Percentiles rank a stretch among this genome's conserved stretches.
These are phyloP conservation scores for Suillus weaverae DNA, from an alignment of 768 basidiomycete genomes.

Conservation along the genomic window DNA sequence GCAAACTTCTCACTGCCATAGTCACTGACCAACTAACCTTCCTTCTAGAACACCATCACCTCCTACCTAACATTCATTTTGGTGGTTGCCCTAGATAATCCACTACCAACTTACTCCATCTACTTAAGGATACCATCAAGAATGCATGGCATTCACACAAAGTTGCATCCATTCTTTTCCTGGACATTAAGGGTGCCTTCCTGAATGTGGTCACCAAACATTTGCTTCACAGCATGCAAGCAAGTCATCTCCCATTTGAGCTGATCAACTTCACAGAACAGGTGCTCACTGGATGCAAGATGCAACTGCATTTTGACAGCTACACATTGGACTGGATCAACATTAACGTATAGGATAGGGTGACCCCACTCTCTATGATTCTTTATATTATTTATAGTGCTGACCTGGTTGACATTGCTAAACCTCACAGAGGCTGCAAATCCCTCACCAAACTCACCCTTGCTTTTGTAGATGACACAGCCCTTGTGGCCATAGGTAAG, in stretches of 20 bases:
- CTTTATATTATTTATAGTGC: slow-evolving; percentile 36
- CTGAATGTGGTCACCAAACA: neutral
- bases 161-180: no score
- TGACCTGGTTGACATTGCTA: slow-evolving; percentile 14
- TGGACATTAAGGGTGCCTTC: no score
- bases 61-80: neutral
- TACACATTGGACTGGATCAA: slow-evolving; percentile 17
- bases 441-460: slow-evolving; percentile 15
- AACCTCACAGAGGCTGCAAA: neutral
- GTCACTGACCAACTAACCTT: no score
- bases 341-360: slow-evolving; percentile 34
- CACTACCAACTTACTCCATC: neutral
- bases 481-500: slow-evolving; percentile 24
- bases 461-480: slow-evolving; percentile 34
- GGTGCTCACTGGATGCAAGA: neutral
- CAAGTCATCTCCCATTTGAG: accelerated
- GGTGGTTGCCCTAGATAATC: neutral
- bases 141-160: no score
- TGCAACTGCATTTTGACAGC: slow-evolving; percentile 20
- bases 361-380: slow-evolving; percentile 30
- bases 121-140: no score
- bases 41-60: neutral
- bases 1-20: no score
- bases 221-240: neutral
- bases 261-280: neutral